Evolutionary conservation across 768 basidiomycete genomes (phyloP), one percentile per base, ranked within the genome.

Genomic region (Tulasnella sp.): DNA sequence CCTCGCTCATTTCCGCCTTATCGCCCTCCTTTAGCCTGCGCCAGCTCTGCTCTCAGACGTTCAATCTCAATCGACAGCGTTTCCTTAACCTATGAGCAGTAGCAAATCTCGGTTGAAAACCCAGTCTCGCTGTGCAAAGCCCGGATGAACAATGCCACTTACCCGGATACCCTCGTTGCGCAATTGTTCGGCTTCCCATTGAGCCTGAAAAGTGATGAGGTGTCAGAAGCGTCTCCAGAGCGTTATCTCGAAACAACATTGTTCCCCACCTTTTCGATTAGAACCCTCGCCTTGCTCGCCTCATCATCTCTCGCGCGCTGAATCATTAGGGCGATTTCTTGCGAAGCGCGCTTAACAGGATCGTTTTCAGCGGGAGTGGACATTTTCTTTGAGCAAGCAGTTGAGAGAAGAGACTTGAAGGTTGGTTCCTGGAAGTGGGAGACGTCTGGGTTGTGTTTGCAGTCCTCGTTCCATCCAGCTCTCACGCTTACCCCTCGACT

Each of bases 181-280:
- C 24, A 80, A 40, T 41, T 80, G 79, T 12, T 73, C 79, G 72
- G 79, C 79, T 58, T 80, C 79, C 79, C 79, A 80, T 75, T 80
- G 79, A 20, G 79, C 79, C 64, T 69, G n/a, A 34, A 37, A 69
- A 16, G 64, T 31, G 11, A n/a, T 69, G 64, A 60, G 34, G 16
- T 69, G 64, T 69, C 28, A 69, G 34, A 3, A n/a, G 34, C 34
- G 24, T 22, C 50, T n/a, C 50, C 50, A n/a, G 64, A 69, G 64
- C 28, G 64, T 6, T n/a, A 14, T 11, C 14, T 28, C n/a, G 11
- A 31, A 69, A 31, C 28, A 16, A 5, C 34, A 28, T 69, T 69
- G 28, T 37, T 2, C 34, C 64, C 24, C 34, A 69, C 64, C 48
- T 73, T 80, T 37, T 80, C 64, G n/a, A 80, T 80, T 72, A 75